phyloP scores from a whole-genome alignment of 306 rosid species.

The Fragaria vesca region DNA sequence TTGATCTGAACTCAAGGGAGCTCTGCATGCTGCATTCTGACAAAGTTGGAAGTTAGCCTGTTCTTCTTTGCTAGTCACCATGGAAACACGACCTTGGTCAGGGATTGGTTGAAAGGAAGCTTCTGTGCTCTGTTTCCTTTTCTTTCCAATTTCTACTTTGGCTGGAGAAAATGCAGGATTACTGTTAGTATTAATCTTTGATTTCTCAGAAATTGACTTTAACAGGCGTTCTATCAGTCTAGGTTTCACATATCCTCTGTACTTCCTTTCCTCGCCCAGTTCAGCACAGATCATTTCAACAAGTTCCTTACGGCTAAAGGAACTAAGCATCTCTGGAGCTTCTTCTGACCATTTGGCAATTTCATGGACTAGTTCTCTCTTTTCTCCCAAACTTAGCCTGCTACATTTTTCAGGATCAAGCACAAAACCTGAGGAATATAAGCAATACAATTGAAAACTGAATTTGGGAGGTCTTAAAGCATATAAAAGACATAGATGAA shows the following conservation, averaged over 20 bases:
- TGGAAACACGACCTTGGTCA: conserved; percentile 35
- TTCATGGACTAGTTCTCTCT: conserved; percentile 63
- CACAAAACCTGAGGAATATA: conserved; percentile 43
- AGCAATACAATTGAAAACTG: not conserved
- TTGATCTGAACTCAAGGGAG: conserved; percentile 51
- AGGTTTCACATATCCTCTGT: conserved; percentile 72
- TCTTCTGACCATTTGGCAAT: conserved; percentile 61
- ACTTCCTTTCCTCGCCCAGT: conserved; percentile 87
- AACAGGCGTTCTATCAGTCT: conserved; percentile 79
- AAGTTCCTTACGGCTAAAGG: conserved; percentile 80
- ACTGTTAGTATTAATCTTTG: conserved; percentile 36
- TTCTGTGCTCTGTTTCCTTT: conserved; percentile 50
- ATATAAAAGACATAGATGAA: not conserved
- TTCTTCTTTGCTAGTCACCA: conserved; percentile 44
- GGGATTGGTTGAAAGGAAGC: conserved; percentile 27
- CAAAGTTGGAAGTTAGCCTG: conserved; percentile 44
- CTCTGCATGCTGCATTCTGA: conserved; percentile 79
- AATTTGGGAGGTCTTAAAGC: not conserved
- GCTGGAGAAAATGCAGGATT: conserved; percentile 27
- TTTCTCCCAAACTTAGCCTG: conserved; percentile 63
- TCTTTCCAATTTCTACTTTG: conserved; percentile 46
- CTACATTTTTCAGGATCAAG: conserved; percentile 60
- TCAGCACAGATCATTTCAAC: conserved; percentile 81
- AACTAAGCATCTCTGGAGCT: conserved; percentile 61
- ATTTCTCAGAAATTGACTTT: conserved; percentile 56